Percentiles rank a stretch among this genome's conserved stretches.
Evolutionary conservation across 768 basidiomycete species (phyloP).

Genomic region (Tephrocybe rancida): DNA sequence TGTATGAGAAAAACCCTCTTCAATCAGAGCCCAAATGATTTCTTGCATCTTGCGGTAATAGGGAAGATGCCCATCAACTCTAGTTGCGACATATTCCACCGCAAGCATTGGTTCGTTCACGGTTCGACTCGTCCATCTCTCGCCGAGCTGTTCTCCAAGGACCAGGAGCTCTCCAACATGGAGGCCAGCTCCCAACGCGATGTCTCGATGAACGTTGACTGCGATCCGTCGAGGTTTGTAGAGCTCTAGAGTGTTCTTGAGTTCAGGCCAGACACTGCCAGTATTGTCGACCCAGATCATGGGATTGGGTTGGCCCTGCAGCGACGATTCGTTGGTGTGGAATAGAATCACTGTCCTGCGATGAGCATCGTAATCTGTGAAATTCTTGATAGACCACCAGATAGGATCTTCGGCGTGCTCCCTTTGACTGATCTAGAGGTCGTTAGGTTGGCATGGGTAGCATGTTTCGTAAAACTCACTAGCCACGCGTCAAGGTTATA

Average conservation of each 20-base stretch:
- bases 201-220: constrained; percentile 46
- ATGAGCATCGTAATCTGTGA: constrained; percentile 50
- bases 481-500: constrained; percentile 47
- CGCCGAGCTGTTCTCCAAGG: constrained; percentile 38
- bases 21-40: constrained; percentile 52
- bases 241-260: constrained; percentile 35
- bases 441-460: neutral
- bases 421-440: constrained; percentile 41
- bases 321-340: constrained; percentile 42
- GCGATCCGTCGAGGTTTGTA: constrained; percentile 44
- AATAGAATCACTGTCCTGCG: constrained; percentile 52
- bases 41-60: constrained; percentile 52
- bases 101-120: constrained; percentile 48
- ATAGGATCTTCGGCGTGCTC: constrained; percentile 59
- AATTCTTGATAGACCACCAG: constrained; percentile 52
- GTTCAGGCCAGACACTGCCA: constrained; percentile 47
- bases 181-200: constrained; percentile 52
- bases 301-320: constrained; percentile 40
- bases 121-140: constrained; percentile 40
- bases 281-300: constrained; percentile 53
- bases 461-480: constrained; percentile 20
- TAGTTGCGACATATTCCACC: constrained; percentile 48
- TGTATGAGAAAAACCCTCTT: constrained; percentile 51
- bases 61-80: constrained; percentile 40
- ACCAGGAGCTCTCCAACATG: constrained; percentile 48